A percentile compares a stretch with the other conserved stretches of the same genome.
Evolutionary conservation across 2,329 filamentous ascomycete species (phyloP).

Genomic region (Botrytis medusae): DNA sequence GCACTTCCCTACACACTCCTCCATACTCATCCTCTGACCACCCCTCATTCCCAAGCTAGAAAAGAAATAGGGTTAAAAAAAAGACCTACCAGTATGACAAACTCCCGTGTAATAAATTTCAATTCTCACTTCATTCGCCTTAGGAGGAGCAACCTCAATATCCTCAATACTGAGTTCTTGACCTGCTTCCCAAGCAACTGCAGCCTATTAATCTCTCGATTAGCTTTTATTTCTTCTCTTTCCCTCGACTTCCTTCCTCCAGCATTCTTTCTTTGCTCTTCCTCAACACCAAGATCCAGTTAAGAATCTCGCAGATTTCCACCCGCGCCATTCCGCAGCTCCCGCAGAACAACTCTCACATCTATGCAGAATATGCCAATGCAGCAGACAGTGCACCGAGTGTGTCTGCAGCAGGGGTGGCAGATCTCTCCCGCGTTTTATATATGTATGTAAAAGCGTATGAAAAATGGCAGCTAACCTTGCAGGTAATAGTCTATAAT

Average conservation of each 20-base stretch:
- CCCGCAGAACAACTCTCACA: not conserved
- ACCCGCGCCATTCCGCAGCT: not conserved
- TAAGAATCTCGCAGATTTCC: not conserved
- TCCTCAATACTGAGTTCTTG: constrained; percentile 88
- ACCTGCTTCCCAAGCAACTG: constrained; percentile 95
- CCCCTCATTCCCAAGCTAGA: no score
- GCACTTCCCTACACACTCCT: not conserved
- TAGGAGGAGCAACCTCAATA: constrained; percentile 85
- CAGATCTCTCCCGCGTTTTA: not conserved
- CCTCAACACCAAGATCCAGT: not conserved
- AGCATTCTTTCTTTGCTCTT: no score
- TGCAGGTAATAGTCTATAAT: constrained; percentile 39
- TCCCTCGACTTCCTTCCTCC: not conserved
- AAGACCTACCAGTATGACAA: constrained; percentile 82
- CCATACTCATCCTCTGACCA: not conserved
- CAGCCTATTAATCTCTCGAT: constrained; percentile 58
- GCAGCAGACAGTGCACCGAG: not conserved
- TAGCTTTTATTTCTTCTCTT: not conserved
- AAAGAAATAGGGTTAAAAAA: not conserved
- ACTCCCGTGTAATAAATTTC: constrained; percentile 97
- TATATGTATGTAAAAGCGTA: no score
- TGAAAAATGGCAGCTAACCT: constrained; percentile 32
- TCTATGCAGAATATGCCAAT: not conserved
- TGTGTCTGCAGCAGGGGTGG: not conserved
- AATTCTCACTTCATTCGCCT: constrained; percentile 93